Percentiles rank a stretch among this genome's conserved stretches.
Evolutionary conservation across 345 rosid species (phyloP).

Genomic region (Salix udensis): DNA sequence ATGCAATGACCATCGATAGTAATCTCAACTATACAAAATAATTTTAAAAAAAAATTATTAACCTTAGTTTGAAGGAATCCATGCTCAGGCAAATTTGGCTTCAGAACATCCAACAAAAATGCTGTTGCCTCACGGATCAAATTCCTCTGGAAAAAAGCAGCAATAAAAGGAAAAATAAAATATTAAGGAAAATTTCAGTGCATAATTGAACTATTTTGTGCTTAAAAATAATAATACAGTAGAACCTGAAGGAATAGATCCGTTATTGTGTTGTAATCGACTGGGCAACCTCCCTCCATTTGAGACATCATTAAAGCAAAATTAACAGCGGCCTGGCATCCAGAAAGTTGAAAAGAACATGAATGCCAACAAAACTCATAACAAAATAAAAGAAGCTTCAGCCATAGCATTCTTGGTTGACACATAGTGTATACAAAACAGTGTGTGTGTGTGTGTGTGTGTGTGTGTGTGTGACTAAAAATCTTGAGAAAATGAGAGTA

Average conservation of each 20-base stretch:
- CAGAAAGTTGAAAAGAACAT: background rate
- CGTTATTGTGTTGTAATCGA: slow-evolving; percentile 88
- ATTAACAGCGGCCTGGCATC: slow-evolving; percentile 83
- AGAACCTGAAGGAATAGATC: slow-evolving; percentile 96
- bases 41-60: slow-evolving; percentile 4
- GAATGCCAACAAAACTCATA: background rate
- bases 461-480: background rate
- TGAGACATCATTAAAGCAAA: slow-evolving; percentile 98
- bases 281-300: slow-evolving; percentile 97
- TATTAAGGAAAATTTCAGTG: background rate
- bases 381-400: background rate
- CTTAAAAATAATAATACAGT: background rate
- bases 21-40: background rate
- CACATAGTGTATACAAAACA: background rate
- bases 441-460: too few species aligned
- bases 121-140: slow-evolving; percentile 96
- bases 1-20: background rate
- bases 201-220: background rate
- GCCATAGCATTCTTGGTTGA: background rate
- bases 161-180: background rate
- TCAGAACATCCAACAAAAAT: slow-evolving; percentile 81
- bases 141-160: slow-evolving; percentile 55
- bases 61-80: slow-evolving; percentile 89
- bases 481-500: background rate
- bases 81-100: slow-evolving; percentile 89